Evolutionary conservation across 495 filamentous ascomycete species (phyloP).

Genomic region (Pyrenula massariospora): DNA sequence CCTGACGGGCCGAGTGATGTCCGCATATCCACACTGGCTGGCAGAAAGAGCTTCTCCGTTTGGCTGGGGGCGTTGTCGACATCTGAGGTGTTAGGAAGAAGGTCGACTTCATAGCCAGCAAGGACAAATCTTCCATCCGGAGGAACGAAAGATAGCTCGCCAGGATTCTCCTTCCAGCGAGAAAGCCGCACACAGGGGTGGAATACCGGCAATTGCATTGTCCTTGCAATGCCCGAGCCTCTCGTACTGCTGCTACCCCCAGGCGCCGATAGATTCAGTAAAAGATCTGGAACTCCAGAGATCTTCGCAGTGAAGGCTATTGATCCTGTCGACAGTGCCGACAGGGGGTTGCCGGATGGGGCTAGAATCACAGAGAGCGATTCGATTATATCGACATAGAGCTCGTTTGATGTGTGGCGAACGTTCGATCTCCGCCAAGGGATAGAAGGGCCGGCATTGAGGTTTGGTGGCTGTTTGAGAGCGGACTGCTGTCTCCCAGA

Average conservation of each 20-base stretch:
- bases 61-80: slow-evolving; percentile 32
- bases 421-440: slow-evolving; percentile 91
- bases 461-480: slow-evolving; percentile 23
- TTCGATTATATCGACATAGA: slow-evolving; percentile 95
- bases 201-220: slow-evolving; percentile 85
- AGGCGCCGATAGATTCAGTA: slow-evolving; percentile 66
- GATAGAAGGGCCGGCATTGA: slow-evolving; percentile 40
- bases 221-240: slow-evolving; percentile 50
- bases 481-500: slow-evolving; percentile 32
- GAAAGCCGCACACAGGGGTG: slow-evolving; percentile 87
- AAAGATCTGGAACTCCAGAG: slow-evolving; percentile 82
- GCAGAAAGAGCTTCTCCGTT: slow-evolving; percentile 61
- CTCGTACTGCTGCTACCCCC: slow-evolving; percentile 40
- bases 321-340: slow-evolving; percentile 80
- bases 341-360: slow-evolving; percentile 75
- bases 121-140: slow-evolving; percentile 93
- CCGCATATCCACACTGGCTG: slow-evolving; percentile 68
- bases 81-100: slow-evolving; percentile 52
- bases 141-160: slow-evolving; percentile 86
- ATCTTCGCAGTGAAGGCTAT: slow-evolving; percentile 94
- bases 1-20: slow-evolving; percentile 62
- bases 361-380: slow-evolving; percentile 76
- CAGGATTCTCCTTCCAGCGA: slow-evolving; percentile 75
- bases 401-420: slow-evolving; percentile 89
- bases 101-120: slow-evolving; percentile 87